Evolutionary conservation across 805 yeast genomes (phyloP), one percentile per base, ranked within the genome.

Genomic region (Yarrowia alimentaria): DNA sequence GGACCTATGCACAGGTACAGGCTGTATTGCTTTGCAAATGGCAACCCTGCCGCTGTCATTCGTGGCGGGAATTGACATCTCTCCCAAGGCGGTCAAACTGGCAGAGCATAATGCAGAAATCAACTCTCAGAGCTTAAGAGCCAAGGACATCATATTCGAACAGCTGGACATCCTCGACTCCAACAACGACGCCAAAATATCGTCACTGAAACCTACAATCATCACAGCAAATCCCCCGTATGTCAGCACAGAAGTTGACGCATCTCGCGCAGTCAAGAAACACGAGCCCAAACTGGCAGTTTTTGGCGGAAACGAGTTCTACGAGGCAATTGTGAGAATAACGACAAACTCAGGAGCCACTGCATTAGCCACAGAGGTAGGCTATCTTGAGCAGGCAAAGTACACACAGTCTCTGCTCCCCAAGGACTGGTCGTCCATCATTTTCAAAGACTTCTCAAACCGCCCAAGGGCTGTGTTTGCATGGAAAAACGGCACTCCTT

Each of bases 201-300:
- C 50, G 5, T 21, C 37, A 32, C 42, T 53, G 20, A 54, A 31
- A 40, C 50, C 50, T 14, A 30, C 37, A 1, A 22, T 43, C 30
- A 43, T 43, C 20, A 31, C 37, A 8, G 50, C 50, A 6, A 43
- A 43, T 21, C 50, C 50, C 18, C 50, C 50, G 24, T 56, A 35
- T 56, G 59, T 48, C 29, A 29, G 32, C 28, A 20, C 18, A 20
- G 50, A 43, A 11, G 50, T 22, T 6, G 53, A 29, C 16, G 50
- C 38, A 11, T 18, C 37, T 14, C 31, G 17, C 9, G 30, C 30
- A 8, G 49, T 31, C 51, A 50, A 40, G 19, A 28, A 34, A 11
- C 29, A 31, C 13, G 49, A 31, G 11, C 53, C 51, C 6, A 40
- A 17, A 19, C 17, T 50, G 34, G 53, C 53, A 5, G 34, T 38